A percentile compares a stretch with the other conserved stretches of the same genome.
Conservation (phyloP, 2,329 filamentous ascomycete species). For the Aspergillus ruber region DNA sequence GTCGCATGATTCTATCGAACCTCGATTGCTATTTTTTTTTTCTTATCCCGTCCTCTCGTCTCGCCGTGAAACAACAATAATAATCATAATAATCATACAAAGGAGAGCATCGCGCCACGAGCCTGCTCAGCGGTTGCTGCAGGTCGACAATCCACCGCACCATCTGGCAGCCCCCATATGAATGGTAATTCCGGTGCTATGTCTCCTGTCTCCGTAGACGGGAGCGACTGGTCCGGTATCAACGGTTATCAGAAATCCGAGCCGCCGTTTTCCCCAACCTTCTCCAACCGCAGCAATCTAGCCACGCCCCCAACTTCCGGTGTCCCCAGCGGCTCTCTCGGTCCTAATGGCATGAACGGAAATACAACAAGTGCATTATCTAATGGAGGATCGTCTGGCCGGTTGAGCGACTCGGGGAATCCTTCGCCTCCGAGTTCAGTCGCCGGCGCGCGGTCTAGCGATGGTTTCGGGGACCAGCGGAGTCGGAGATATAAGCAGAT, state of each 20-base stretch:
- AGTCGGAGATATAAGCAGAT: constrained; percentile 50
- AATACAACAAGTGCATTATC: constrained; percentile 8
- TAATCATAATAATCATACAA: not conserved
- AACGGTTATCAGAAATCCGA: constrained; percentile 56
- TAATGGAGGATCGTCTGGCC: constrained; percentile 16
- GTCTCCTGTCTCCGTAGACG: constrained; percentile 73
- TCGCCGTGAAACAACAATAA: not conserved
- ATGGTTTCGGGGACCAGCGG: constrained; percentile 57
- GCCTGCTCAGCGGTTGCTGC: too few species aligned
- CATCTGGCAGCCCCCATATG: constrained; percentile 43
- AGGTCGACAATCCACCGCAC: not conserved
- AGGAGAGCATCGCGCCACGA: not conserved
- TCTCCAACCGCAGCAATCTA: constrained; percentile 47
- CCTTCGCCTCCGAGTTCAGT: constrained; percentile 86
- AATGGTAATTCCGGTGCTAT: constrained; percentile 68
- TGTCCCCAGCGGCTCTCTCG: constrained; percentile 48
- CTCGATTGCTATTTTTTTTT: too few species aligned
- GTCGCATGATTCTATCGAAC: too few species aligned
- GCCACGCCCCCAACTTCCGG: constrained; percentile 65
- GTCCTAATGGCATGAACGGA: constrained; percentile 46
- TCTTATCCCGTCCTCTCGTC: too few species aligned
- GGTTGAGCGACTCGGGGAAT: constrained; percentile 35
- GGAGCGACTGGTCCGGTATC: constrained; percentile 72
- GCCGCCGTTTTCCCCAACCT: constrained; percentile 39
- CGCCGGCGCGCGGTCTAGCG: constrained; percentile 61